phyloP scores from a whole-genome alignment of 2,329 filamentous ascomycete species.

The Fusarium gaditjirri region DNA sequence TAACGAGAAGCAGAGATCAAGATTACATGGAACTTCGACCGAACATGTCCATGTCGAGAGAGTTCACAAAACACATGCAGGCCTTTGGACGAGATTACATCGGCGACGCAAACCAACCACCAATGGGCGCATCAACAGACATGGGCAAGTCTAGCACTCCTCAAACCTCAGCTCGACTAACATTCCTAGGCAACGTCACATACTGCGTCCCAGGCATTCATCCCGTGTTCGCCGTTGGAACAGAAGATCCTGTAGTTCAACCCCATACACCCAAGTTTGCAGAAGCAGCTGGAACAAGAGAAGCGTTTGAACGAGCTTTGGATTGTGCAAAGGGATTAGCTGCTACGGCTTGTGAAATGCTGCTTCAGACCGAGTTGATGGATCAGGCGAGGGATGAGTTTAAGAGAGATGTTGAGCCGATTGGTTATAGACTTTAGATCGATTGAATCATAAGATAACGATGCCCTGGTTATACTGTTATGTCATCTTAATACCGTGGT shows the following conservation, averaged over 20 bases:
- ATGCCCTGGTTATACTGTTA: background rate
- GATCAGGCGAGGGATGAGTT: slow-evolving; percentile 28
- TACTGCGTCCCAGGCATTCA: slow-evolving; percentile 37
- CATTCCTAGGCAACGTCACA: slow-evolving; percentile 33
- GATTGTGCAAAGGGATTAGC: slow-evolving; percentile 38
- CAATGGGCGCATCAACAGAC: slow-evolving; percentile 40
- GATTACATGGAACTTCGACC: slow-evolving; percentile 39
- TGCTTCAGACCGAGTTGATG: slow-evolving; percentile 1
- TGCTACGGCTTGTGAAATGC: slow-evolving; percentile 31
- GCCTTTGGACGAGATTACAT: slow-evolving; percentile 28
- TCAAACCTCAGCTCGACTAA: background rate
- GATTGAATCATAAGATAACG: background rate
- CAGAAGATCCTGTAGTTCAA: slow-evolving; percentile 26
- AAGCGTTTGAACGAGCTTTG: slow-evolving; percentile 26
- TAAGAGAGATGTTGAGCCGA: slow-evolving; percentile 5
- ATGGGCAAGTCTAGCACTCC: slow-evolving; percentile 24
- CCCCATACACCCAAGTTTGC: slow-evolving; percentile 37
- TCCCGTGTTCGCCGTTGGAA: slow-evolving; percentile 39
- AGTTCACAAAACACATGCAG: slow-evolving; percentile 39
- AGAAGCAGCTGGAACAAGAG: slow-evolving; percentile 24
- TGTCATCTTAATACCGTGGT: background rate
- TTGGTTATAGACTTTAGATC: slow-evolving; percentile 20
- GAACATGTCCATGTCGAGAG: slow-evolving; percentile 10
- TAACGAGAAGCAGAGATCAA: slow-evolving; percentile 22
- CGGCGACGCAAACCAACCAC: slow-evolving; percentile 8